Conservation (phyloP, 495 filamentous ascomycete species). For the Xylaria sp. region DNA sequence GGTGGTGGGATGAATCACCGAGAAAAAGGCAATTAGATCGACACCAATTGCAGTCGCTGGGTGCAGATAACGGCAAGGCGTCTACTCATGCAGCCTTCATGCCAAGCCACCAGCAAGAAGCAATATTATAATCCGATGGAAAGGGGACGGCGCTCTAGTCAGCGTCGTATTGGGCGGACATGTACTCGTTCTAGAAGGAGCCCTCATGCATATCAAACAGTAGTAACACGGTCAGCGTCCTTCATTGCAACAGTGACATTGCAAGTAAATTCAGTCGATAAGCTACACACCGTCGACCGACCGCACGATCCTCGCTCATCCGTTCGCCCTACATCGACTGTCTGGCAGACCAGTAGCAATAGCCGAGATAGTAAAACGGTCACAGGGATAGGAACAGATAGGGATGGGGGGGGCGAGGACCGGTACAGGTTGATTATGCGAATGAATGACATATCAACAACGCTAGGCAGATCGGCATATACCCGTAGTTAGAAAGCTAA, state of each 20-base stretch:
- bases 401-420: neutral
- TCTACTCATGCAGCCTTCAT: constrained; percentile 12
- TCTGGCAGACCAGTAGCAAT: constrained; percentile 2
- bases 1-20: constrained; percentile 15
- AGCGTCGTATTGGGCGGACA: constrained; percentile 6
- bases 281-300: neutral
- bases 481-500: neutral
- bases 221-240: constrained; percentile 19
- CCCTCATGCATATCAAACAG: neutral
- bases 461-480: neutral
- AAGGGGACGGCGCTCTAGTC: constrained; percentile 11
- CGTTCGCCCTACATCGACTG: constrained; percentile 1
- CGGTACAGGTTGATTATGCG: constrained; percentile 1
- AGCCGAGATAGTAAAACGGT: neutral
- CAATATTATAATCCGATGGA: constrained; percentile 13
- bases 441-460: constrained; percentile 23
- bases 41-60: constrained; percentile 5
- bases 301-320: neutral
- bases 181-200: constrained; percentile 24
- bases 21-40: constrained; percentile 26
- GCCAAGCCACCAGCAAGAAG: constrained; percentile 20
- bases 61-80: constrained; percentile 25
- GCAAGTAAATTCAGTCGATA: constrained; percentile 9
- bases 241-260: constrained; percentile 12
- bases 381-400: neutral